Conservation (phyloP, 768 basidiomycete species). For the Russula virescens region DNA sequence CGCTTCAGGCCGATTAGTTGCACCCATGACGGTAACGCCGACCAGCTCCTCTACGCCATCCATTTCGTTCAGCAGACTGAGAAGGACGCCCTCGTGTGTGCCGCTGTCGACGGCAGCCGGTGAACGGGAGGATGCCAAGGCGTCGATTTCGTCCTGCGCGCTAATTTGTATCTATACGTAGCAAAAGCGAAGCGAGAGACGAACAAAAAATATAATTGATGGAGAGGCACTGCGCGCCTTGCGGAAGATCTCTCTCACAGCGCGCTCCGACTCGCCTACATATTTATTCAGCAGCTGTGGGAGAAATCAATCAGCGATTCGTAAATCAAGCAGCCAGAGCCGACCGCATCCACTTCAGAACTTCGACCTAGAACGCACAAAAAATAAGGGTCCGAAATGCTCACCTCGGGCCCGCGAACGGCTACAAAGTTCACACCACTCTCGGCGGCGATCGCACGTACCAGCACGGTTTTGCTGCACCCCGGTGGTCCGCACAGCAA, state of each 20-base stretch:
- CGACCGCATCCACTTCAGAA: not conserved
- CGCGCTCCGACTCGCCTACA: constrained; percentile 94
- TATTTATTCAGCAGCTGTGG: constrained; percentile 87
- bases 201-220: constrained; percentile 93
- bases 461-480: constrained; percentile 94
- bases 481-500: constrained; percentile 94
- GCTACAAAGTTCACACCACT: constrained; percentile 95
- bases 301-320: not conserved
- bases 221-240: constrained; percentile 94
- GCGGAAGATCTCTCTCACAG: constrained; percentile 90
- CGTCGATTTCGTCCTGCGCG: constrained; percentile 91
- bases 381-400: too few species aligned
- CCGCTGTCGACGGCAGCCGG: constrained; percentile 47
- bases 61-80: constrained; percentile 95
- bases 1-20: constrained; percentile 93
- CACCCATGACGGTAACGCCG: constrained; percentile 93
- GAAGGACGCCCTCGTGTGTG: constrained; percentile 81
- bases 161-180: not conserved
- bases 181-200: constrained; percentile 29
- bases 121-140: constrained; percentile 73
- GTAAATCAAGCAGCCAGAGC: too few species aligned
- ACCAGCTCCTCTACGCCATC: constrained; percentile 93
- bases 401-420: constrained; percentile 94
- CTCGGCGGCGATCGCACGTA: constrained; percentile 87
- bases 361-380: not conserved